Base-by-base conservation (phyloP, 1,139 yeast species). In the Zygoascus hellenicus region DNA sequence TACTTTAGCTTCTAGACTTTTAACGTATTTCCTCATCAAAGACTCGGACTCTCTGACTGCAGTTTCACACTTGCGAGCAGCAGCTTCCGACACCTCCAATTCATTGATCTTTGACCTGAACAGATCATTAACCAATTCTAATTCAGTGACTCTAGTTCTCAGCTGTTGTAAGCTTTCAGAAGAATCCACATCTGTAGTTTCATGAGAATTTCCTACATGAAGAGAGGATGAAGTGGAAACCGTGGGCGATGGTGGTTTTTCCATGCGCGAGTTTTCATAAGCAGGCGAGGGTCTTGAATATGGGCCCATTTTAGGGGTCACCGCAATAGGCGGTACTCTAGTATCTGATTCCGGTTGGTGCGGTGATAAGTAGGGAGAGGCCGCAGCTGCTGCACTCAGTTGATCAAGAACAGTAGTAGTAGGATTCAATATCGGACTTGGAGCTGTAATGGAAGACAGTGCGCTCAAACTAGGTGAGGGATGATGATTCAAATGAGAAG, bases 51-150 rank as follows among this genome's bases (percentile, higher is more conserved):
- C 52, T 9, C 56, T 49, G 26, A 52, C 43, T 1, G 54, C 51
- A 10, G 53, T 48, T 46, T 57, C 59, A 13, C 56, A 49, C 43
- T 47, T 48, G 1, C 58, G 41, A 6, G 54, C 52, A 3, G 55
- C 44, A 17, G 50, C 50, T 37, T 58, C 61, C 2, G 48, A 49
- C 4, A 54, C 52, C 63, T 90, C 96, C 53, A 90, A 71, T 61
- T 90, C 96, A 66, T 77, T 72, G 45, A 90, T 86, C 56, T 95
- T 77, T 3, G 92, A 78, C 55, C 87, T 76, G 69, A 86, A 85
- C 52, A 90, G 71, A 61, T 89, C 97, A 59, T 88, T 89, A 36
- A 90, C 95, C 41, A 90, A 72, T 63, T 90, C 97, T 50, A 90
- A 73, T 62, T 90, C 97, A n/a, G 87, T 79, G 17, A 89, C 86